Percentiles rank a stretch among this genome's conserved stretches.
Conservation (phyloP, 2,329 filamentous ascomycete species). For the Exophiala sideris region DNA sequence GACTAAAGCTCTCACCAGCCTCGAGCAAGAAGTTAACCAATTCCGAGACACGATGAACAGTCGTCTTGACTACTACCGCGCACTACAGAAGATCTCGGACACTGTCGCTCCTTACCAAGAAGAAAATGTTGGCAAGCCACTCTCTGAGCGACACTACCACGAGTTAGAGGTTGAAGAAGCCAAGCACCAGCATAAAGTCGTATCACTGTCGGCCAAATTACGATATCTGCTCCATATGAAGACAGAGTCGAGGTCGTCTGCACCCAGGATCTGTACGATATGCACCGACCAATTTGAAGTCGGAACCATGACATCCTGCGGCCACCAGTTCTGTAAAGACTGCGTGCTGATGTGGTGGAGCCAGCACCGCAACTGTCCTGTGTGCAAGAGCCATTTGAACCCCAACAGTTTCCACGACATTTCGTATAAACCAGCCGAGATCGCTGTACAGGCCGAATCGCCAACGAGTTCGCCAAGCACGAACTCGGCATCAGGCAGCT, state of each 20-base stretch:
- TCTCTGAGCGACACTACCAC: constrained; percentile 50
- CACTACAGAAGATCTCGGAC: constrained; percentile 88
- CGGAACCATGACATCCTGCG: constrained; percentile 82
- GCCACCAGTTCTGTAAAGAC: constrained; percentile 87
- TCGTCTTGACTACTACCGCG: constrained; percentile 83
- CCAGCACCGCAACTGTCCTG: constrained; percentile 71
- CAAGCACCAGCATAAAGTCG: constrained; percentile 56
- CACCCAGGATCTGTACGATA: constrained; percentile 75
- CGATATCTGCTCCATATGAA: constrained; percentile 67
- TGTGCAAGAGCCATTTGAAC: constrained; percentile 71
- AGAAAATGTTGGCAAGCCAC: constrained; percentile 56
- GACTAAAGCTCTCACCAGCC: constrained; percentile 46
- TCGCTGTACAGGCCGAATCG: constrained; percentile 61
- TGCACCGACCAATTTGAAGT: constrained; percentile 72
- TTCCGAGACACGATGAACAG: constrained; percentile 79
- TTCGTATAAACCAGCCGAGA: constrained; percentile 71
- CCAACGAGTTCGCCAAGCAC: constrained; percentile 6
- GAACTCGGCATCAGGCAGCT: background rate
- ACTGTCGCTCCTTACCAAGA: constrained; percentile 71
- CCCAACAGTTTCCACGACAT: constrained; percentile 76
- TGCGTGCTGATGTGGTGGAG: constrained; percentile 79
- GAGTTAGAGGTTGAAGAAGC: constrained; percentile 48
- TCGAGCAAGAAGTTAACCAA: constrained; percentile 66
- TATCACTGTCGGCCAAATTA: constrained; percentile 65
- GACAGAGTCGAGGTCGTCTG: constrained; percentile 60